These are phyloP conservation scores for Tricholoma matsutake DNA, from an alignment of 768 basidiomycete species.

Conservation along the genomic window DNA sequence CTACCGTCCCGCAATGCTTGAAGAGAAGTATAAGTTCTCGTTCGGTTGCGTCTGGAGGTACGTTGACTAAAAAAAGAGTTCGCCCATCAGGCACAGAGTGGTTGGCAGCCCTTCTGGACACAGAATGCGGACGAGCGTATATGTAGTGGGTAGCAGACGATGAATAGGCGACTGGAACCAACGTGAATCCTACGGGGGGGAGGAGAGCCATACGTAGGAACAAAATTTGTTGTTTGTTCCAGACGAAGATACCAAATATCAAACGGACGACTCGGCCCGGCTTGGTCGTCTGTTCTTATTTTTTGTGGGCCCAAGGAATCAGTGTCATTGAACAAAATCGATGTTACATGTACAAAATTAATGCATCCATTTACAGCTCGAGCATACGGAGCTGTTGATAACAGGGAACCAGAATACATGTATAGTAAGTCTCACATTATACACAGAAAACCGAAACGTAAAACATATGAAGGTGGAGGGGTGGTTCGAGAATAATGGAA, in stretches of 20 bases:
- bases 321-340: background rate
- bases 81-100: constrained; percentile 47
- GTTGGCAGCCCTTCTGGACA: constrained; percentile 38
- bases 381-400: background rate
- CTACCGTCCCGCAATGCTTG: constrained; percentile 72
- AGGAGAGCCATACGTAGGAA: constrained; percentile 22
- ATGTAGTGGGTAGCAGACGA: constrained; percentile 59
- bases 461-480: background rate
- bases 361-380: background rate
- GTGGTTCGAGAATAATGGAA: background rate
- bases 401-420: background rate
- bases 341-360: background rate
- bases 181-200: constrained; percentile 42
- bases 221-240: background rate
- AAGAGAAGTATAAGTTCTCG: constrained; percentile 78
- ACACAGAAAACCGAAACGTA: background rate
- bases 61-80: constrained; percentile 85
- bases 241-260: background rate
- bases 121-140: constrained; percentile 69
- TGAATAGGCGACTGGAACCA: constrained; percentile 43
- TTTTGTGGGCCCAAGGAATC: no score
- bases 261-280: no score
- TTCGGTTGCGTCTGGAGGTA: constrained; percentile 86
- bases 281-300: no score
- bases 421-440: background rate